Percentiles rank a stretch among this genome's conserved stretches.
Evolutionary conservation across 176 grass and related monocot genomes (phyloP).

Genomic region (Raddia distichophylla): DNA sequence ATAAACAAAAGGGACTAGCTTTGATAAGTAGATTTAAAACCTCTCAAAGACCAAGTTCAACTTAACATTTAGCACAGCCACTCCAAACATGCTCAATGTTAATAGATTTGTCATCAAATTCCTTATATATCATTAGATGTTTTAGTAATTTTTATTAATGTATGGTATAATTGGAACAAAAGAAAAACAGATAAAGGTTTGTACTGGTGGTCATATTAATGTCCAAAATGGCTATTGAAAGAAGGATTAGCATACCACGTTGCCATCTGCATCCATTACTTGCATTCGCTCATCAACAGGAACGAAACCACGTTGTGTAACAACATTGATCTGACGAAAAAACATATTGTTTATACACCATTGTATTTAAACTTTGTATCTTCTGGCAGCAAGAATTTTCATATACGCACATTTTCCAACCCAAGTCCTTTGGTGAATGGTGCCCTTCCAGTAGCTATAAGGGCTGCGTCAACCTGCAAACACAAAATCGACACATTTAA

Average conservation of each 20-base stretch:
- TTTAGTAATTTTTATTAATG: not conserved
- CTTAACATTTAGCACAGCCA: too few relatives aligned
- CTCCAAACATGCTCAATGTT: too few relatives aligned
- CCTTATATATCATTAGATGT: not conserved
- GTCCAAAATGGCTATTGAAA: not conserved
- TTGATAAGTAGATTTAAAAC: too few relatives aligned
- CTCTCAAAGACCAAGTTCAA: too few relatives aligned
- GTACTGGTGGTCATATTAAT: too few relatives aligned
- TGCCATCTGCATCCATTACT: slow-evolving; percentile 58
- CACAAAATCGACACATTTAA: not conserved
- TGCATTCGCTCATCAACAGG: slow-evolving; percentile 69
- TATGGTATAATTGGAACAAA: not conserved
- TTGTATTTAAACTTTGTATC: not conserved
- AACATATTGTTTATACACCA: slow-evolving; percentile 1
- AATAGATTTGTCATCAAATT: not conserved
- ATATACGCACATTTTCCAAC: slow-evolving; percentile 63
- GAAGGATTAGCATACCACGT: slow-evolving; percentile 46
- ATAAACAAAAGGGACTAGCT: too few relatives aligned
- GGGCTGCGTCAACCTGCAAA: slow-evolving; percentile 67
- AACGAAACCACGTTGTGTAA: slow-evolving; percentile 65
- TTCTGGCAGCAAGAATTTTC: not conserved
- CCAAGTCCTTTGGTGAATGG: slow-evolving; percentile 81
- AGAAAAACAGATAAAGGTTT: not conserved
- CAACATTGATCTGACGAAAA: slow-evolving; percentile 60
- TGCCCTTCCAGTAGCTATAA: slow-evolving; percentile 76